phyloP scores from a whole-genome alignment of 2,329 filamentous ascomycete genomes.

The Gnomoniopsis sp. region DNA sequence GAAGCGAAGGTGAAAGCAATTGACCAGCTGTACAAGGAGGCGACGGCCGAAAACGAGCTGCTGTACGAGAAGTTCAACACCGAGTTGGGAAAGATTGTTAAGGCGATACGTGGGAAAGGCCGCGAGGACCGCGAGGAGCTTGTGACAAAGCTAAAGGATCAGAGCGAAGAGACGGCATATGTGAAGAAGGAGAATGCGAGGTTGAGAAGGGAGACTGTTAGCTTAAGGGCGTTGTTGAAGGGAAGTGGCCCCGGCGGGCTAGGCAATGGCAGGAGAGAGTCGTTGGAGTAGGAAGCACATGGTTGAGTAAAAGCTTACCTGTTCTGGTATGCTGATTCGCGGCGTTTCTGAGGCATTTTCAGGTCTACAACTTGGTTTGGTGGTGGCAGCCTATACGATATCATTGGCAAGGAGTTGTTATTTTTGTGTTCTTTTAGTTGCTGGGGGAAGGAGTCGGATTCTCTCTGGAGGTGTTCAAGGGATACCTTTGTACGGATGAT shows the following conservation, averaged over 20 bases:
- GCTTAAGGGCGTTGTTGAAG: conserved; percentile 56
- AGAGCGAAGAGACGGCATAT: conserved; percentile 71
- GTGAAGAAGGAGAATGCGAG: conserved; percentile 83
- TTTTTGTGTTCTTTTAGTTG: not conserved
- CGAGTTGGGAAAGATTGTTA: conserved; percentile 81
- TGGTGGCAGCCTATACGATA: not conserved
- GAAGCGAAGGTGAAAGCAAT: conserved; percentile 78
- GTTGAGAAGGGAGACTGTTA: conserved; percentile 77
- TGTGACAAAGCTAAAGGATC: conserved; percentile 65
- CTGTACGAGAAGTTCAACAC: conserved; percentile 89
- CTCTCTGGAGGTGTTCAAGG: not conserved
- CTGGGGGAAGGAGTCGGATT: not conserved
- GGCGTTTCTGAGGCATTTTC: not conserved
- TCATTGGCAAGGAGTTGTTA: not conserved
- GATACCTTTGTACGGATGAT: conserved; percentile 1
- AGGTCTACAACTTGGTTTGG: not conserved
- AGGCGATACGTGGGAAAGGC: conserved; percentile 67
- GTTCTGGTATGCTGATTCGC: not conserved
- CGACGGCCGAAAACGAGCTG: conserved; percentile 86
- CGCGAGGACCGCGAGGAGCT: conserved; percentile 79
- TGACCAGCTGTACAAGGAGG: conserved; percentile 85
- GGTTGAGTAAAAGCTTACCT: not conserved
- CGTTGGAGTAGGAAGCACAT: not conserved
- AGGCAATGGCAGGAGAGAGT: not conserved
- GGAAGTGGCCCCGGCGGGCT: conserved; percentile 21